Conservation (phyloP, 306 rosid species). For the Lathyrus aphaca region DNA sequence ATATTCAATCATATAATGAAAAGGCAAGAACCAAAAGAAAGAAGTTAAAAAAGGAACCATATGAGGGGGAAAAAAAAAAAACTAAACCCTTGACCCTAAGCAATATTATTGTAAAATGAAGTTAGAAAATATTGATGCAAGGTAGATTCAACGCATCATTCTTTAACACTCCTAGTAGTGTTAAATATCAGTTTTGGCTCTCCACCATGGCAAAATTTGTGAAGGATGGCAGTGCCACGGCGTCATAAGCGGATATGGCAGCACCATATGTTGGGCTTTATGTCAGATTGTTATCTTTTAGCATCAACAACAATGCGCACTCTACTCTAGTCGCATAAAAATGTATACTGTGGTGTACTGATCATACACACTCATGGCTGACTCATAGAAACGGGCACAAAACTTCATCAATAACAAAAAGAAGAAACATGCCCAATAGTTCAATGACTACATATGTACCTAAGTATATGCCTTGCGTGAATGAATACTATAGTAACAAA, state of each 20-base stretch:
- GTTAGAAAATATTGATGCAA: not conserved
- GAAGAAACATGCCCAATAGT: slow-evolving; percentile 10
- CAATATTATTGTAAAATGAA: not conserved
- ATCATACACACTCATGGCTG: slow-evolving; percentile 14
- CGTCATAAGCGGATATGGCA: too few relatives aligned
- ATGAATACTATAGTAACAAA: not conserved
- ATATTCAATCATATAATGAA: not conserved
- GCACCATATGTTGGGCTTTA: too few relatives aligned
- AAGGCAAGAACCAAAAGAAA: not conserved
- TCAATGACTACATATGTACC: slow-evolving; percentile 4
- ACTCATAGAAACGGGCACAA: not conserved
- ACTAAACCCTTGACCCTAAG: not conserved
- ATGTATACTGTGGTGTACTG: not conserved
- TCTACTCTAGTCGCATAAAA: too few relatives aligned
- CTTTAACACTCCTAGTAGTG: not conserved
- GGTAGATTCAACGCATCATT: not conserved
- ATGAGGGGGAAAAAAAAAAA: too few relatives aligned
- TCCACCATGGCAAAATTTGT: too few relatives aligned
- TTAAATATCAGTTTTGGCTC: too few relatives aligned
- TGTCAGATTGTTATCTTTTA: too few relatives aligned
- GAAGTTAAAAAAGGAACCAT: not conserved
- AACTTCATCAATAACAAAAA: not conserved
- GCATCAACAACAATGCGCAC: too few relatives aligned
- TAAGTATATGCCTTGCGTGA: slow-evolving; percentile 6
- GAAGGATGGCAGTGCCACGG: too few relatives aligned